Percentiles rank a stretch among this genome's conserved stretches.
Evolutionary conservation across 2,329 filamentous ascomycete genomes (phyloP).

Genomic region (Fusarium foetens): DNA sequence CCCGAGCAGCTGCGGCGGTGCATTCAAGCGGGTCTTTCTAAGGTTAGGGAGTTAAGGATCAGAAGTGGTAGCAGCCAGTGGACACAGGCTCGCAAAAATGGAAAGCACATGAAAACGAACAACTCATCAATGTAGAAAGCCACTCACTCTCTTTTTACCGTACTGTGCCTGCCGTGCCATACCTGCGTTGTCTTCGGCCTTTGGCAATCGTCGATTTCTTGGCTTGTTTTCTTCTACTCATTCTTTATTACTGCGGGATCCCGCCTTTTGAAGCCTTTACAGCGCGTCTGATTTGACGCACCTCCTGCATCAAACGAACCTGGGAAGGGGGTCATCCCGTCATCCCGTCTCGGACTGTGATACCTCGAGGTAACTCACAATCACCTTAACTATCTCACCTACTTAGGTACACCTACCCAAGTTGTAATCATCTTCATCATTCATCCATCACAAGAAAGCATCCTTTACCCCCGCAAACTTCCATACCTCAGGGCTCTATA

Average conservation of each 20-base stretch:
- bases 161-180: not conserved
- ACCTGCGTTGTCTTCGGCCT: slow-evolving; percentile 6
- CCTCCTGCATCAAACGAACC: slow-evolving; percentile 2
- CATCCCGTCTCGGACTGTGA: slow-evolving; percentile 9
- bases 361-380: slow-evolving; percentile 5
- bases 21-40: slow-evolving; percentile 20
- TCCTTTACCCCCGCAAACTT: not conserved
- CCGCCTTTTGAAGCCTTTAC: not conserved
- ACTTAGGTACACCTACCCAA: not conserved
- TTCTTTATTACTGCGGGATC: slow-evolving; percentile 21
- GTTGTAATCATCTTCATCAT: slow-evolving; percentile 28
- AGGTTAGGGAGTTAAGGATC: not conserved
- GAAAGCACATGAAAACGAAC: slow-evolving; percentile 38
- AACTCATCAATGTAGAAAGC: slow-evolving; percentile 27
- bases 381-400: not conserved
- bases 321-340: slow-evolving; percentile 8
- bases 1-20: slow-evolving; percentile 19
- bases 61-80: not conserved
- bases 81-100: slow-evolving; percentile 29
- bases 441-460: slow-evolving; percentile 22
- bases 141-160: slow-evolving; percentile 14
- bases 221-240: slow-evolving; percentile 22
- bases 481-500: not conserved
- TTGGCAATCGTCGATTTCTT: slow-evolving; percentile 3
- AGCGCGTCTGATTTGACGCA: slow-evolving; percentile 2